Base-by-base conservation (phyloP, 257 asterid genomes). In the Solanum clarkiae region DNA sequence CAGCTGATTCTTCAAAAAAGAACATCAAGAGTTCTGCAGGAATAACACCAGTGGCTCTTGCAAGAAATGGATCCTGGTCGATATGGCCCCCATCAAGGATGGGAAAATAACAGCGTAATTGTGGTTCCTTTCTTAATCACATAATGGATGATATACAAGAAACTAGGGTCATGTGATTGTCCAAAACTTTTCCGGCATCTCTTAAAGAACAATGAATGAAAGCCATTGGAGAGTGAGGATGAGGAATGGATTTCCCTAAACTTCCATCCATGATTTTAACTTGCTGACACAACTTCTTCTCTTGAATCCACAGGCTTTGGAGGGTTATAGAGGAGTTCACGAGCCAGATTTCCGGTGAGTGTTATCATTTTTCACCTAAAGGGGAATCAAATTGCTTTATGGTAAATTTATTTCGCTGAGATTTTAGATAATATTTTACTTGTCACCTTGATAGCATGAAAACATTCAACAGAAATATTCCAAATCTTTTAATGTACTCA, bases 61-160 rank as follows among this genome's bases (percentile, higher is more conserved):
- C 90, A 86, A 88, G 92, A 93, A 66, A 97, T 97, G 99, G 98
- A 95, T 90, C 97, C 91, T 89, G 95, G 98, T 84, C 98, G 97
- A 93, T 95, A 94, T 94, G 98, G 97, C 88, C 95, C 87, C 89
- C 99, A 89, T 90, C 99, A 92, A 90, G 97, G 98, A 95, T 97
- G 99, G 99, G 99, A 97, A 90, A 93, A 95, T 97, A 93, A 95
- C 99, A 97, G 98, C 96, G 99, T 97, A 97, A 97, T 97, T 97
- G 99, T 95, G 99, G 98, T 95, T 97, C 93, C 92, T 95, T 97
- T 97, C 90, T 95, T 95, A 94, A 92, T 95, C 97, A 93, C 98
- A 91, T 93, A 91, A 94, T 95, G 98, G 99, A 89, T 96, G 98
- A 92, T 93, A 90, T 88, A 74, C 97, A 87, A 92, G 96, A 94